A percentile compares a stretch with the other conserved stretches of the same genome.
Evolutionary conservation across 163 green algal genomes (phyloP).

Genomic region (Chlorella variabilis): DNA sequence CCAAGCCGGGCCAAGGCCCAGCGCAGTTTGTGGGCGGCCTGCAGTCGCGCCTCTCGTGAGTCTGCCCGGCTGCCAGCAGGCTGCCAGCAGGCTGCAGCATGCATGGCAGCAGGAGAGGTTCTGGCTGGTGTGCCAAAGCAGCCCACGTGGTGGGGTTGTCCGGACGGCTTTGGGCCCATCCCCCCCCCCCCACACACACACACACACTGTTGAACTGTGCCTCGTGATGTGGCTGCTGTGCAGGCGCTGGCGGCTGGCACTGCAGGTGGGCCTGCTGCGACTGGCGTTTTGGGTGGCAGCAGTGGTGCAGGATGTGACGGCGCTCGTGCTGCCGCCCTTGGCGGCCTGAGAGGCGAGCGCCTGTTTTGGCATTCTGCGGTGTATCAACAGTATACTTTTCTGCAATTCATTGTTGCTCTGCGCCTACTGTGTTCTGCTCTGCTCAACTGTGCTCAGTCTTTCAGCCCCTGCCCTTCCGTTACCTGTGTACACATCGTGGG

Average conservation of each 20-base stretch:
- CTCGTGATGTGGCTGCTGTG: neutral
- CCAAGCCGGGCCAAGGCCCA: neutral
- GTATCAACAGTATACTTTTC: no score
- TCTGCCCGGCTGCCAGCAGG: no score
- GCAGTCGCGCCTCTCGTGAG: constrained; percentile 23
- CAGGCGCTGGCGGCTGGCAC: constrained; percentile 38
- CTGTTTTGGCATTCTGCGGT: no score
- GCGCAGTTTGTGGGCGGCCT: constrained; percentile 20
- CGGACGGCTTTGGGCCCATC: no score
- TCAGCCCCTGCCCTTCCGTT: no score
- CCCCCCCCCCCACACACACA: no score
- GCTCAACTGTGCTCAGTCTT: no score
- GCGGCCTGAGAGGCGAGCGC: neutral
- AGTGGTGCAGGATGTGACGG: neutral
- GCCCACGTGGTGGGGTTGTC: neutral
- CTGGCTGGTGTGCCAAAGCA: no score
- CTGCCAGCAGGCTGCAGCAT: neutral
- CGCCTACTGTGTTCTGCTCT: no score
- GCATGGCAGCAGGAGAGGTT: neutral
- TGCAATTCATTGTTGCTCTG: no score
- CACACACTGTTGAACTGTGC: no score
- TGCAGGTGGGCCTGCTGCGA: constrained; percentile 41
- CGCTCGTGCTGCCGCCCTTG: neutral
- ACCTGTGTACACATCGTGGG: no score
- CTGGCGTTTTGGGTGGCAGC: constrained; percentile 30